Percentiles rank a stretch among this genome's conserved stretches.
These are phyloP conservation scores for Carex littledalei DNA, from an alignment of 176 grass and related monocot genomes.

Conservation along the genomic window DNA sequence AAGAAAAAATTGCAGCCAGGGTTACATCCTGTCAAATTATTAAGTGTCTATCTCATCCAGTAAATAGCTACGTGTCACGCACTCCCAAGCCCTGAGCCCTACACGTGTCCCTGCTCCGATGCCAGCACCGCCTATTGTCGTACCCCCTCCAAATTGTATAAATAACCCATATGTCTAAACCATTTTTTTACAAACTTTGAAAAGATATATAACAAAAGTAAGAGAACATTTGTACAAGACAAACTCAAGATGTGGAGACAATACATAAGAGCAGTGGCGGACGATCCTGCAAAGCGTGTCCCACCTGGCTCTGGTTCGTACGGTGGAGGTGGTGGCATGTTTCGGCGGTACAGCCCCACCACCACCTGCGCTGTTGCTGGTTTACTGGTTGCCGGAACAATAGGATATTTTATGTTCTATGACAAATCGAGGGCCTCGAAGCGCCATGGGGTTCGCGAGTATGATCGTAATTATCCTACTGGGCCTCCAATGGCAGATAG, in stretches of 20 bases:
- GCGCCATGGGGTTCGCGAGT: slow-evolving; percentile 6
- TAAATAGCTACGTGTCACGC: slow-evolving; percentile 7
- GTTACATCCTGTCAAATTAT: neutral
- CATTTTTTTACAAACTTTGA: neutral
- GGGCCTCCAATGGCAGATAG: neutral
- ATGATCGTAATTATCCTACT: neutral
- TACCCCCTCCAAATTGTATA: neutral
- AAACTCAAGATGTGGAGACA: neutral
- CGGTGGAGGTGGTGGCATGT: neutral
- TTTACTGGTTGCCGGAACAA: slow-evolving; percentile 30
- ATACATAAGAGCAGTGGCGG: slow-evolving; percentile 13
- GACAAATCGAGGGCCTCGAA: slow-evolving; percentile 15
- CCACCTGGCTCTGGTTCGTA: neutral
- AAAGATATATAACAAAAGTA: neutral
- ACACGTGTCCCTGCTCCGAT: neutral
- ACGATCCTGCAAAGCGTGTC: slow-evolving; percentile 13
- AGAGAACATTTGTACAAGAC: neutral
- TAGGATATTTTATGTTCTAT: slow-evolving; percentile 49
- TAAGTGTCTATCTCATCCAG: neutral
- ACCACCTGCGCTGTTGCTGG: slow-evolving; percentile 35
- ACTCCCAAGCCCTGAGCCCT: neutral
- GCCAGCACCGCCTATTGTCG: neutral
- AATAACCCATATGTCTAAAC: neutral
- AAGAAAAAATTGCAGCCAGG: neutral
- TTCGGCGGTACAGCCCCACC: slow-evolving; percentile 40